These are phyloP conservation scores for Solanum okadae DNA, from an alignment of 257 asterid species.

Conservation along the genomic window DNA sequence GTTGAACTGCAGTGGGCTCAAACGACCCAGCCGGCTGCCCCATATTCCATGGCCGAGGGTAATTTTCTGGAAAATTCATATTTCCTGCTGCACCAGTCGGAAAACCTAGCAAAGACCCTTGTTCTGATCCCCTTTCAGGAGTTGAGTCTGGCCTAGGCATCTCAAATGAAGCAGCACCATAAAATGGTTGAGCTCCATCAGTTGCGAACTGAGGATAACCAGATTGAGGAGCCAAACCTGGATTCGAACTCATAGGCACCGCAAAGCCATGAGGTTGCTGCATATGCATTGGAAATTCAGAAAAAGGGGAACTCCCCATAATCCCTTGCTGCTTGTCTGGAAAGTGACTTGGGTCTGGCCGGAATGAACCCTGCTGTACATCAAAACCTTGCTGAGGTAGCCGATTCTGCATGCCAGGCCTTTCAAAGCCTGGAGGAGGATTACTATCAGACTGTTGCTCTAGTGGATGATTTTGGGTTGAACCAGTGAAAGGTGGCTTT, in stretches of 20 bases:
- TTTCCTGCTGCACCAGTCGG: conserved; percentile 49
- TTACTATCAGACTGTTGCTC: conserved; percentile 50
- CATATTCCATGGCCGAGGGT: conserved; percentile 64
- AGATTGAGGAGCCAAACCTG: conserved; percentile 51
- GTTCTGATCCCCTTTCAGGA: conserved; percentile 55
- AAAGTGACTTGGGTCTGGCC: conserved; percentile 47
- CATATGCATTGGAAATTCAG: conserved; percentile 8
- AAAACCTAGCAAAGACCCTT: conserved; percentile 55
- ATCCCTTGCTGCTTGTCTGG: conserved; percentile 18
- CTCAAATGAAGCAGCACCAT: conserved; percentile 52
- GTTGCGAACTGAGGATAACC: conserved; percentile 51
- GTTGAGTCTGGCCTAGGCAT: conserved; percentile 49
- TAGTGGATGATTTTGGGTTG: conserved; percentile 40
- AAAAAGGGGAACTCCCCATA: conserved; percentile 12
- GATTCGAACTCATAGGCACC: conserved; percentile 32
- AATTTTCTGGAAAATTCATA: conserved; percentile 44
- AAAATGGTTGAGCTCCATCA: conserved; percentile 60
- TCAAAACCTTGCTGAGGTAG: conserved; percentile 56
- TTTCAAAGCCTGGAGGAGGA: conserved; percentile 46
- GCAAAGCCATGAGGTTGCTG: conserved; percentile 26
- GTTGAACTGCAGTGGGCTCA: conserved; percentile 54
- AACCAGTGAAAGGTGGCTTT: conserved; percentile 47
- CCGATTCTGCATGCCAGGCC: conserved; percentile 42
- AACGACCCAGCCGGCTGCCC: conserved; percentile 40
- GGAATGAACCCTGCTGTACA: conserved; percentile 36